Evolutionary conservation across 768 basidiomycete species (phyloP), one percentile per base, ranked within the genome.

Genomic region (Amanita phalloides): DNA sequence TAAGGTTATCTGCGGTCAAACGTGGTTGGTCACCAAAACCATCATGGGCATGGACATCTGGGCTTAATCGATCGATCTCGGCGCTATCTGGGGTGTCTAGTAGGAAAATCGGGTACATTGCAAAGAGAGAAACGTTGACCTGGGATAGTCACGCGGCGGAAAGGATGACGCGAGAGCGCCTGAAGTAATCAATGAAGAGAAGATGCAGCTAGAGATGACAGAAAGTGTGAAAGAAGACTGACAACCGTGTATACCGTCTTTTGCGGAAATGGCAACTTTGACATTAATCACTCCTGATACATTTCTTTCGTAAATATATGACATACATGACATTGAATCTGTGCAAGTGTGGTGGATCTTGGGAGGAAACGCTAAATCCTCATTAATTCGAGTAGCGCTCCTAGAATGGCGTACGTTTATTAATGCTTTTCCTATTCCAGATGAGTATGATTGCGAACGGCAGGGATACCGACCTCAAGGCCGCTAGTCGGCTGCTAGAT

Each of bases 11-110:
- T 69, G 75, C n/a, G 77, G 78, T 1, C 35, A 35, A 21, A 13
- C n/a, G 14, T 10, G 25, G 30, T 26, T 25, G 21, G n/a, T 28
- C 21, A 48, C 4, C 14, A 45, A 45, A 45, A 17, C 44, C n/a
- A 37, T 7, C 17, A 17, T 17, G 17, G 17, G 17, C 28, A 30
- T 26, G 26, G 3, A 4, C 3, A 2, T 82, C 81, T 26, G 71
- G 84, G 3, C 69, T 85, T 8, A 71, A 79, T 52, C 68, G 72
- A 9, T 81, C 78, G 0, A 73, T 85, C 20, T 80, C 79, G 3
- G 64, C 78, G 55, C 57, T 72, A 25, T 74, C 72, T 23, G 81
- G 17, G 79, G 82, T 82, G 25, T 66, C 63, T 14, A 84, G 79
- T 35, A 65, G 64, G 46, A 80, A 84, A 56, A 82, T 84, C 51